Conservation (phyloP, 2,329 filamentous ascomycete genomes). For the Teratosphaeria destructans region DNA sequence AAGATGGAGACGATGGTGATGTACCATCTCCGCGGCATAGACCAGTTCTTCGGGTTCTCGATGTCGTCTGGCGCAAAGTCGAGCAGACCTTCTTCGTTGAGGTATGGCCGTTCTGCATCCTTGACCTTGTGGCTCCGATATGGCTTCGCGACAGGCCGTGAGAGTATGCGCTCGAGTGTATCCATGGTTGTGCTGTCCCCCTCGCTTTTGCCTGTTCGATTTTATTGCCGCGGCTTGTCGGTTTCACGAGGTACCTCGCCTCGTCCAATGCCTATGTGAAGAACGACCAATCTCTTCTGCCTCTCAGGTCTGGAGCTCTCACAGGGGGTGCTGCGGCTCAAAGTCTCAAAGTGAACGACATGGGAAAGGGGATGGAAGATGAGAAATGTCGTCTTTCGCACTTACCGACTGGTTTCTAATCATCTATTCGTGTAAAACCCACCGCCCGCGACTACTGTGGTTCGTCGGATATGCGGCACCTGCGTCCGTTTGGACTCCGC, state of each 20-base stretch:
- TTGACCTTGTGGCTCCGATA: conserved; percentile 36
- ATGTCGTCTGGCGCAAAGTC: conserved; percentile 43
- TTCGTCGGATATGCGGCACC: background rate
- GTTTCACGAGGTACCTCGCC: background rate
- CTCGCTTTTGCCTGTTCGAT: background rate
- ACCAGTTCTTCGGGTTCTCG: conserved; percentile 42
- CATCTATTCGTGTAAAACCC: background rate
- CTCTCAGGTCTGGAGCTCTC: background rate
- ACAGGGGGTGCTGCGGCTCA: background rate
- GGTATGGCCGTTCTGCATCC: conserved; percentile 28
- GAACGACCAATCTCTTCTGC: background rate
- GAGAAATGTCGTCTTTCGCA: background rate
- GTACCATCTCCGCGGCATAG: conserved; percentile 27
- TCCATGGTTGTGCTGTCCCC: conserved; percentile 24
- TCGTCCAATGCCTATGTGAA: background rate
- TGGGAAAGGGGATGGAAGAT: background rate
- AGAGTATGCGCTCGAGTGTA: conserved; percentile 35
- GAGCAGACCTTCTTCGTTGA: conserved; percentile 42
- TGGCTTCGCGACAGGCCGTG: conserved; percentile 43
- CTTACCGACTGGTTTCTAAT: background rate
- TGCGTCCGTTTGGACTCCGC: background rate
- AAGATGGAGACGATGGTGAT: conserved; percentile 35
- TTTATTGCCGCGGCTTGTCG: background rate
- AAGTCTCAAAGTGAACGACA: background rate
- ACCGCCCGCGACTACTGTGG: background rate